Evolutionary conservation across 129 eudicot species (phyloP), one percentile per base, ranked within the genome.

Genomic region (Saussurea involucrata): DNA sequence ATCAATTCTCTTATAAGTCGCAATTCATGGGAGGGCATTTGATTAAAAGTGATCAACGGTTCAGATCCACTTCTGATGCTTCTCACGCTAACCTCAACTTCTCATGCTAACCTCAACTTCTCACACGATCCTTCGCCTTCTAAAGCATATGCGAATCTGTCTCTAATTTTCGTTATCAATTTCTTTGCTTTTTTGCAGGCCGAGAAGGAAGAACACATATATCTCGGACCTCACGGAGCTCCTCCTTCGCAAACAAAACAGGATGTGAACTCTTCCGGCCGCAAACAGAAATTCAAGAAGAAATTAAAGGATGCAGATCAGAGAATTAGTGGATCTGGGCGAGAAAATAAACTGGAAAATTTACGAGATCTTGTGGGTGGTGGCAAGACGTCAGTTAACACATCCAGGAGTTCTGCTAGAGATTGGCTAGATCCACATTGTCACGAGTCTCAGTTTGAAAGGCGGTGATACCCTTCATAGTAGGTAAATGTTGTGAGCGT

Each of bases 401-500:
- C 76, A 33, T 53, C 94, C 6, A 92, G 81, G 67, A 87, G 86
- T 81, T 87, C 91, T 42, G 65, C 85, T 9, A 86, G 85, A 84
- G 99, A 92, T 21, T 95, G 99, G 99, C 86, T 95, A 17, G 97
- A 95, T 74, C 99, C 97, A 2, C 99, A 95, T 79, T 95, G 99
- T 77, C 88, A 90, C 1, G 99, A 95, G 76, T 86, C 97, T 66
- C 80, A 86, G 81, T 95, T 95, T 82, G 96, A 92, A 32, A 85
- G 80, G 77, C 82, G 86, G 20, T 66, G 83, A 37, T 64, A 37
- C 21, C 71, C 76, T 60, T 42, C 17, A 24, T 86, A 78, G 24
- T 6, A 49, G 63, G 13, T 66, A 34, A 46, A 60, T 24, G 9
- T 74, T 37, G 71, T 4, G 61, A 60, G 27, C 1, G 63, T 24